These are phyloP conservation scores for Ophiostoma ips DNA, from an alignment of 2,329 filamentous ascomycete species.

Conservation along the genomic window DNA sequence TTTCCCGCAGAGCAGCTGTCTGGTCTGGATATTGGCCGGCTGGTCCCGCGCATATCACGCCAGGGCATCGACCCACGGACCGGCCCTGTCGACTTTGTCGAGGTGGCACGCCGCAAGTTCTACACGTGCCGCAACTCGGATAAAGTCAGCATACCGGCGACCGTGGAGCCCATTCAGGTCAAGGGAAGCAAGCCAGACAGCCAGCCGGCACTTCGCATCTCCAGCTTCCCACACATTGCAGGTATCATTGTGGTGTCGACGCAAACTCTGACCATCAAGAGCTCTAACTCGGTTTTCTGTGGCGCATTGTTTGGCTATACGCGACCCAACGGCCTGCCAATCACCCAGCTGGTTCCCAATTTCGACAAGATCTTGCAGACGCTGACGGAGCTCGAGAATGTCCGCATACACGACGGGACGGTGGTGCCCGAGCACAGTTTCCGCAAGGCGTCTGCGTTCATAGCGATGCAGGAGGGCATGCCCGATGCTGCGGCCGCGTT, in stretches of 20 bases:
- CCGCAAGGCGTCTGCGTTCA: constrained; percentile 69
- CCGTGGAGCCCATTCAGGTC: constrained; percentile 43
- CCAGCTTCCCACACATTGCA: constrained; percentile 92
- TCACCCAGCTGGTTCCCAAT: constrained; percentile 69
- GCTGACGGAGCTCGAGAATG: constrained; percentile 73
- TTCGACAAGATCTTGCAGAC: constrained; percentile 76
- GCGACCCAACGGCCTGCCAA: constrained; percentile 63
- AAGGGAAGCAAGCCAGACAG: constrained; percentile 15
- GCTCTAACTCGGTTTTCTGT: constrained; percentile 90
- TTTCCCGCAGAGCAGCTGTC: constrained; percentile 47
- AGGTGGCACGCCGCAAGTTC: constrained; percentile 56
- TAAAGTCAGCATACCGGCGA: constrained; percentile 70
- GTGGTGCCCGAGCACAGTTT: constrained; percentile 96
- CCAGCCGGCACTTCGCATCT: constrained; percentile 63
- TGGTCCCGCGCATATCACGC: constrained; percentile 73
- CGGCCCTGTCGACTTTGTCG: constrained; percentile 64
- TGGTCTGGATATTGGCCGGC: constrained; percentile 60
- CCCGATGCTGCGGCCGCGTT: constrained; percentile 68
- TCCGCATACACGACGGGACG: constrained; percentile 79
- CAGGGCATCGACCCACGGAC: constrained; percentile 55
- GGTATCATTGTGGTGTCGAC: constrained; percentile 91
- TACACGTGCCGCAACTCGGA: constrained; percentile 74
- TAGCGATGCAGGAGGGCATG: constrained; percentile 71
- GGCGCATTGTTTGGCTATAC: constrained; percentile 83
- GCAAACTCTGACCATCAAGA: constrained; percentile 63